These are phyloP conservation scores for Cyberlindnera sargentensis DNA, from an alignment of 805 yeast species.

Conservation along the genomic window DNA sequence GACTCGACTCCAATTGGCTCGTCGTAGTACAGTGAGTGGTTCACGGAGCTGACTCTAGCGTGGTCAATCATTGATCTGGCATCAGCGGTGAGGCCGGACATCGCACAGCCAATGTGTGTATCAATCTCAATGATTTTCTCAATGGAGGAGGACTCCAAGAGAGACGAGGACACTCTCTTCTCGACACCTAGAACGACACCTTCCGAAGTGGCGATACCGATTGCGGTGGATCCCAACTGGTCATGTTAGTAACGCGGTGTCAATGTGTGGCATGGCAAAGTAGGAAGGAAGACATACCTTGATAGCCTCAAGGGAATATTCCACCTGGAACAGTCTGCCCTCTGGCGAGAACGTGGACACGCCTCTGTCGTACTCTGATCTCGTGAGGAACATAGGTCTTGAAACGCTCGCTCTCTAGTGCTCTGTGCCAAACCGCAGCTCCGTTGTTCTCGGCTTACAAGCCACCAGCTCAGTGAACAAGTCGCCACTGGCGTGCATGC, in stretches of 20 bases:
- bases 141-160: constrained; percentile 86
- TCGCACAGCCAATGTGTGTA: constrained; percentile 93
- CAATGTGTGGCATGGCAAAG: not conserved
- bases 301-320: constrained; percentile 95
- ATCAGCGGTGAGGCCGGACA: constrained; percentile 98
- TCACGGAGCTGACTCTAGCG: constrained; percentile 84
- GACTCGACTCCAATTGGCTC: constrained; percentile 90
- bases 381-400: constrained; percentile 79
- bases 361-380: constrained; percentile 99
- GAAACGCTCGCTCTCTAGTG: no score
- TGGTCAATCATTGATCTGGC: constrained; percentile 98
- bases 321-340: constrained; percentile 97
- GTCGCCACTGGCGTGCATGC: no score
- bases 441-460: no score
- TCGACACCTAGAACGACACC: constrained; percentile 97
- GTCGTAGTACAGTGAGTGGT: constrained; percentile 84
- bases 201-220: constrained; percentile 90
- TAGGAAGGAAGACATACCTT: constrained; percentile 39
- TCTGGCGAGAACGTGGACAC: constrained; percentile 98
- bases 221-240: constrained; percentile 88
- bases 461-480: no score
- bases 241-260: not conserved
- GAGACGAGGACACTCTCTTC: constrained; percentile 89
- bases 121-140: constrained; percentile 96
- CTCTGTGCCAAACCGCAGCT: no score